Conservation (phyloP, 2,329 filamentous ascomycete genomes). For the Emmonsia crescens region DNA sequence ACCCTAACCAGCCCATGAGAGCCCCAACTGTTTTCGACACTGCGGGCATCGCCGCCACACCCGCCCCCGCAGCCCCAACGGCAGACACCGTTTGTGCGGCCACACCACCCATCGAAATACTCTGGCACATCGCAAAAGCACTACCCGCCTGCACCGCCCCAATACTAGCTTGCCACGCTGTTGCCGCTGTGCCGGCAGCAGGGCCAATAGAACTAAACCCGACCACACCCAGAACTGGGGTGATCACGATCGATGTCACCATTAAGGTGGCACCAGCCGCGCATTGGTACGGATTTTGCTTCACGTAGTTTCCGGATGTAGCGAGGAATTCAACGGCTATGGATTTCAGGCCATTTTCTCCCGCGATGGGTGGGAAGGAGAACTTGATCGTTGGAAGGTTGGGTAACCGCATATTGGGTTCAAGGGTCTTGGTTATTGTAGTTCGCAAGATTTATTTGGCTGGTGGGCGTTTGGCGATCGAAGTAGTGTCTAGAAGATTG, state of each 20-base stretch:
- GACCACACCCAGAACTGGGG: neutral
- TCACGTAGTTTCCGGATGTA: neutral
- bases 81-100: neutral
- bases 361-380: neutral
- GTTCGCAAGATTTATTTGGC: neutral
- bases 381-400: neutral
- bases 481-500: neutral
- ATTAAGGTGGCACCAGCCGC: neutral
- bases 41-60: neutral
- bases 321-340: neutral
- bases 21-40: neutral
- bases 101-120: neutral
- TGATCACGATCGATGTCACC: neutral
- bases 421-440: neutral
- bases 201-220: neutral
- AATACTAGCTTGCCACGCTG: neutral
- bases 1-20: neutral
- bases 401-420: neutral
- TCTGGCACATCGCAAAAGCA: neutral
- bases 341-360: neutral
- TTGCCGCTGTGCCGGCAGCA: neutral
- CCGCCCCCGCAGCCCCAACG: neutral
- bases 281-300: neutral
- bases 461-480: neutral
- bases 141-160: neutral